Conservation (phyloP, 768 basidiomycete species). For the Dentipellis fragilis region DNA sequence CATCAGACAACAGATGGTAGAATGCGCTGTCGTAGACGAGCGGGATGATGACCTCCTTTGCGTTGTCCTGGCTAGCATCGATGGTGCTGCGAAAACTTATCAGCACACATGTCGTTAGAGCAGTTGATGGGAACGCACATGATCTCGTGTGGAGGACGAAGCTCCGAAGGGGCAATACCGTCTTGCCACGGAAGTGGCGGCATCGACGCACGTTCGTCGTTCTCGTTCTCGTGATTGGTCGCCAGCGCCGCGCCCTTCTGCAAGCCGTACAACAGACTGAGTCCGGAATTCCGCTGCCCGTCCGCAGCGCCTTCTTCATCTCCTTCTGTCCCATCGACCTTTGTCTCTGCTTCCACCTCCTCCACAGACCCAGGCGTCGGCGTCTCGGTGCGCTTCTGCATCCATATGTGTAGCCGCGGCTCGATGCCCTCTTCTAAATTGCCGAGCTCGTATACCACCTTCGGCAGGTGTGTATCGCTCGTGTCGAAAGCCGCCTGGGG, state of each 20-base stretch:
- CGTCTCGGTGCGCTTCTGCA: constrained; percentile 13
- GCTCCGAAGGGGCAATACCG: neutral
- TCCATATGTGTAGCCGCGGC: constrained; percentile 46
- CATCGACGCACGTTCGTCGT: constrained; percentile 1
- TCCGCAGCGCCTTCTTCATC: neutral
- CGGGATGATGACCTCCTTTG: constrained; percentile 58
- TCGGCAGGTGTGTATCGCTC: constrained; percentile 10
- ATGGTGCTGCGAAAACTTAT: neutral
- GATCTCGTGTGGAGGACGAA: neutral
- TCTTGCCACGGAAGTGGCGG: neutral
- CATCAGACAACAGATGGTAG: constrained; percentile 59
- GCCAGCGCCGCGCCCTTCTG: neutral
- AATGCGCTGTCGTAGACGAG: constrained; percentile 76
- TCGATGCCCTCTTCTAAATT: constrained; percentile 37
- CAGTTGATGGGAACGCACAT: neutral
- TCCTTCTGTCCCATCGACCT: neutral
- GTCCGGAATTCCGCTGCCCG: neutral
- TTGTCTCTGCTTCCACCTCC: neutral
- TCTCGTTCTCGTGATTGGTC: neutral
- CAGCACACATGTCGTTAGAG: neutral
- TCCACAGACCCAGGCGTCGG: neutral
- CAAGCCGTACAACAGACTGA: neutral
- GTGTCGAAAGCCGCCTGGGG: constrained; percentile 5
- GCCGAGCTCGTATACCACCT: constrained; percentile 50
- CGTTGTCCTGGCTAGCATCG: neutral